These are phyloP conservation scores for Amanita fuliginea DNA, from an alignment of 768 basidiomycete species.

Conservation along the genomic window DNA sequence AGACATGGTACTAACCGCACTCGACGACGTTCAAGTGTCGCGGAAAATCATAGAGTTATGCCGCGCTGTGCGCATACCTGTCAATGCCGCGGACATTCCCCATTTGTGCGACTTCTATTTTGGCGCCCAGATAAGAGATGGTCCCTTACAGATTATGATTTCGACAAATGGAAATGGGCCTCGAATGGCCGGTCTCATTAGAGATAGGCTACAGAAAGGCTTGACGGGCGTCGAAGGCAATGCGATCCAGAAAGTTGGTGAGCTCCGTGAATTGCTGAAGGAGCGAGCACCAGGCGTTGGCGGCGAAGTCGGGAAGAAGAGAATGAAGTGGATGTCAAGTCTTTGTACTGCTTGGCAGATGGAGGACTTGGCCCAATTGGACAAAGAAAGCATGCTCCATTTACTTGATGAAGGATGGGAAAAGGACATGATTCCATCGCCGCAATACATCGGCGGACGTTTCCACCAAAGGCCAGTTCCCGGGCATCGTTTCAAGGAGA, in stretches of 20 bases:
- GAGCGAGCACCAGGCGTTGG: conserved; percentile 77
- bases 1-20: conserved; percentile 89
- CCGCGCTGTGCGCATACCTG: conserved; percentile 60
- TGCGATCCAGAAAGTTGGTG: conserved; percentile 74
- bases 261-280: conserved; percentile 60
- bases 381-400: conserved; percentile 49
- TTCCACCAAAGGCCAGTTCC: not conserved
- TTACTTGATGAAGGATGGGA: conserved; percentile 88
- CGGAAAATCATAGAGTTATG: conserved; percentile 63
- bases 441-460: conserved; percentile 28
- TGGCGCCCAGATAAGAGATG: conserved; percentile 83
- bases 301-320: conserved; percentile 57
- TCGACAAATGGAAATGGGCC: conserved; percentile 93
- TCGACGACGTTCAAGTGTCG: conserved; percentile 71
- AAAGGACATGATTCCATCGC: conserved; percentile 34
- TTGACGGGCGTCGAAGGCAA: conserved; percentile 64
- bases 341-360: conserved; percentile 81
- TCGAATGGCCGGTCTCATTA: conserved; percentile 78
- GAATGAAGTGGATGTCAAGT: conserved; percentile 90
- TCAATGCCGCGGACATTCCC: conserved; percentile 96
- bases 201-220: conserved; percentile 50
- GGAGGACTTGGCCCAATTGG: conserved; percentile 65
- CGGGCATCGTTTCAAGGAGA: not conserved
- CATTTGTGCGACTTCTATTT: conserved; percentile 98
- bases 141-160: conserved; percentile 91